These are phyloP conservation scores for Nemania sp. DNA, from an alignment of 2,329 filamentous ascomycete genomes.

Conservation along the genomic window DNA sequence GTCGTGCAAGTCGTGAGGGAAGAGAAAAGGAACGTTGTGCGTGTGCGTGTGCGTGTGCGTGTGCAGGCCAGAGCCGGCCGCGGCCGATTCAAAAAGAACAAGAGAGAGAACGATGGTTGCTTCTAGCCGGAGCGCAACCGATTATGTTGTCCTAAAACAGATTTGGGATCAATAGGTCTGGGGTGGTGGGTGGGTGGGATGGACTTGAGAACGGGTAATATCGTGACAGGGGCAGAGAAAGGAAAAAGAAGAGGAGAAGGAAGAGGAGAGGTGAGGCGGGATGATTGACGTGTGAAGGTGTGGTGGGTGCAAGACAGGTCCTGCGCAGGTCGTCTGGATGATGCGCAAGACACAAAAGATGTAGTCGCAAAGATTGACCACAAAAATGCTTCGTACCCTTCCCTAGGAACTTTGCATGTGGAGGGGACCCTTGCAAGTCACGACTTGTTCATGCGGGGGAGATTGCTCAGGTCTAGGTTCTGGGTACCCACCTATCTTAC, in stretches of 20 bases:
- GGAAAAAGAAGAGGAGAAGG: neutral
- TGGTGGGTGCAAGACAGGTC: conserved; percentile 10
- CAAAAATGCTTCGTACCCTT: neutral
- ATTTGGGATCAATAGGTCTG: neutral
- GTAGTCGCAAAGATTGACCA: conserved; percentile 22
- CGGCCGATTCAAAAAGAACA: neutral
- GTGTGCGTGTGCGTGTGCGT: too few species aligned
- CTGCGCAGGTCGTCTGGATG: conserved; percentile 12
- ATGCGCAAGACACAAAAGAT: conserved; percentile 18
- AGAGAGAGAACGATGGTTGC: neutral
- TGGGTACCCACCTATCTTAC: too few species aligned
- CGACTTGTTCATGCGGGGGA: too few species aligned
- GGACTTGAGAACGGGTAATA: neutral
- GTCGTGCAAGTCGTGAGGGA: conserved; percentile 27
- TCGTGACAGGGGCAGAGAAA: neutral
- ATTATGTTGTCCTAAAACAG: neutral
- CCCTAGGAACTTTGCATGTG: too few species aligned
- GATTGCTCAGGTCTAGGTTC: too few species aligned
- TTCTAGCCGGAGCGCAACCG: conserved; percentile 12
- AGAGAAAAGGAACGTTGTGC: neutral
- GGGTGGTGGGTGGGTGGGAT: neutral
- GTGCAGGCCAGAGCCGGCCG: neutral
- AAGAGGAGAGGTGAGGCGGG: neutral
- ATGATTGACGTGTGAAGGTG: neutral
- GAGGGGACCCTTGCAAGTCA: conserved; percentile 1